These are phyloP conservation scores for Fusarium denticulatum DNA, from an alignment of 2,329 filamentous ascomycete genomes.

Conservation along the genomic window DNA sequence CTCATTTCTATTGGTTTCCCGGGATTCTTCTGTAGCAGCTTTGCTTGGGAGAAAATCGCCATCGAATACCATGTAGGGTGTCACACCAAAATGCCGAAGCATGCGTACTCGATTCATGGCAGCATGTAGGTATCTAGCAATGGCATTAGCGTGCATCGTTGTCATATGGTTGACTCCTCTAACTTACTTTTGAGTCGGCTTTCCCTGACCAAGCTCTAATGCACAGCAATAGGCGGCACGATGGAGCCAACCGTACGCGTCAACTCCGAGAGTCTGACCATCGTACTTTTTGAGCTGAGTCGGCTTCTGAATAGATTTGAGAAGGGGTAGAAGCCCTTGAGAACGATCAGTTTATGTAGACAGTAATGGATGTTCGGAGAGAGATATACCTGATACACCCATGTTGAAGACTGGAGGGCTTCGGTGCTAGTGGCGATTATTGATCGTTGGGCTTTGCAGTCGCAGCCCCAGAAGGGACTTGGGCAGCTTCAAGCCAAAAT, in stretches of 20 bases:
- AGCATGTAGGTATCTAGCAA: conserved; percentile 82
- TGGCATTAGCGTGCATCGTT: background rate
- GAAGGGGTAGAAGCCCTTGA: conserved; percentile 83
- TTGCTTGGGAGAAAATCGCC: conserved; percentile 96
- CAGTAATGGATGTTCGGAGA: background rate
- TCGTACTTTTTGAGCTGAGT: conserved; percentile 86
- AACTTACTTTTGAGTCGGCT: conserved; percentile 84
- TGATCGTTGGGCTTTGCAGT: conserved; percentile 22
- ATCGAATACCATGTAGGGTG: conserved; percentile 95
- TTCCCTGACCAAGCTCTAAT: conserved; percentile 87
- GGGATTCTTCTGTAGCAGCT: conserved; percentile 81
- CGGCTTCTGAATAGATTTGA: conserved; percentile 96
- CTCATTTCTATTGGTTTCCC: conserved; percentile 79
- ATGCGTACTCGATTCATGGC: conserved; percentile 91
- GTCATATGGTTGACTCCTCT: background rate
- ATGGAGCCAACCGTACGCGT: conserved; percentile 98
- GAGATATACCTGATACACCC: conserved; percentile 50
- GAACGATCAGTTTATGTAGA: conserved; percentile 31
- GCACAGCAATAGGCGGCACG: conserved; percentile 91
- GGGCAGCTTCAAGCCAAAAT: conserved; percentile 29
- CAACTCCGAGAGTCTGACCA: conserved; percentile 91
- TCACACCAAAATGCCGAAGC: conserved; percentile 92
- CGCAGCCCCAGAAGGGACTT: conserved; percentile 30
- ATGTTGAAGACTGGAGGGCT: conserved; percentile 41
- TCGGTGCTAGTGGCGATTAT: conserved; percentile 14